Evolutionary conservation across 495 filamentous ascomycete species (phyloP), one percentile per base, ranked within the genome.

Genomic region (Aspergillus saccharolyticus): DNA sequence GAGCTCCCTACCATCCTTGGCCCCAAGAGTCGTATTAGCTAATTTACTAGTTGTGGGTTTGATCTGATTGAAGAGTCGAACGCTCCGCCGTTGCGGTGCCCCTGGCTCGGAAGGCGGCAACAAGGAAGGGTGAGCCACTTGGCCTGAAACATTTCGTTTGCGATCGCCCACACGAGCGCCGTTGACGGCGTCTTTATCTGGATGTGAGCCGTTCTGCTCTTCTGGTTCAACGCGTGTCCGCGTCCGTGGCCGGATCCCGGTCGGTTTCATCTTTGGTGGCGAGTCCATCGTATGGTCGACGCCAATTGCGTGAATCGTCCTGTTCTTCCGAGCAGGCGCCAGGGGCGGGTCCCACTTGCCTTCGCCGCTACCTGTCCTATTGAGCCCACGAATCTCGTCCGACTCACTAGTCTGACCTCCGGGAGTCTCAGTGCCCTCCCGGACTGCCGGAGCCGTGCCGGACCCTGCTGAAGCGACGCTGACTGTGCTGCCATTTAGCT

Each of bases 111-210:
- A 51, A 9, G 78, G 67, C 44, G 79, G 78, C 15, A 68, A 71
- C 54, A 81, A 71, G 72, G 25, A 28, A 12, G 83, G 71, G 60
- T 88, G 83, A 9, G 88, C 83, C 15, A 83, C 82, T 63, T 93
- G 88, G 2, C 91, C 91, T 25, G 91, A 93, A 16, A 93, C 80
- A 5, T 91, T 96, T 57, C 91, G 81, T 73, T 96, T 96, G 65
- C 89, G 82, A 59, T 87, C 87, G 9, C 75, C 71, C 25, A 73
- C 60, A 52, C 68, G 65, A 21, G 67, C 60, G 4, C 65, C 65
- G 46, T 66, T 66, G n/a, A 71, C 67, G 18, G 68, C 58, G 19
- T 77, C 74, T 59, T 67, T 70, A 61, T 76, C 73, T 44, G 62
- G 42, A 15, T 70, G 63, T 6, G 51, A 51, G 17, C 65, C 30